phyloP scores from a whole-genome alignment of 2,329 filamentous ascomycete species.

The Daldinia eschscholtzii region DNA sequence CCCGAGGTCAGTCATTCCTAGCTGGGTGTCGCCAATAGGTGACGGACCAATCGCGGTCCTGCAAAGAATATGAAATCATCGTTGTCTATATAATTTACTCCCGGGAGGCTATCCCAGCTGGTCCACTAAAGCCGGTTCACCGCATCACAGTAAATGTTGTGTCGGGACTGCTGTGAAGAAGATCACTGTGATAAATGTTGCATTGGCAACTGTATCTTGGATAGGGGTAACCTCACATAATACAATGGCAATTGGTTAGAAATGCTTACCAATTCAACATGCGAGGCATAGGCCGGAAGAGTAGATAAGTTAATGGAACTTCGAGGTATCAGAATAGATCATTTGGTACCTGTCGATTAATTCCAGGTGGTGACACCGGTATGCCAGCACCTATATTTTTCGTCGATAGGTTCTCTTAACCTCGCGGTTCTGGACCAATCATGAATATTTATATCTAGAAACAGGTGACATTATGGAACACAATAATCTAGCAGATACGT shows the following conservation, averaged over 20 bases:
- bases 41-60: conserved; percentile 6
- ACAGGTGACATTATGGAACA: neutral
- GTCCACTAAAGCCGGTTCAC: neutral
- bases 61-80: conserved; percentile 1
- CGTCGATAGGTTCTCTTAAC: neutral
- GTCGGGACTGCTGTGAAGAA: neutral
- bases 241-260: neutral
- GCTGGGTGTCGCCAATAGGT: neutral
- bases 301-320: neutral
- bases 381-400: neutral
- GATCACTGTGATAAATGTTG: neutral
- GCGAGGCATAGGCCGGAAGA: too few species aligned
- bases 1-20: conserved; percentile 33
- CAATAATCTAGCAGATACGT: neutral
- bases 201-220: neutral
- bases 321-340: neutral
- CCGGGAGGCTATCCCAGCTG: too few species aligned
- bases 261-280: neutral
- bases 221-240: neutral
- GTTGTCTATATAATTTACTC: neutral
- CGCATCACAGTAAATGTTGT: neutral
- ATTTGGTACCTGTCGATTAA: neutral
- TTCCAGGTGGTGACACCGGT: neutral
- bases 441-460: neutral
- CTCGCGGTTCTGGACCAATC: conserved; percentile 7